Evolutionary conservation across 2,329 filamentous ascomycete species (phyloP).

Genomic region (Decorospora gaudefroyi): DNA sequence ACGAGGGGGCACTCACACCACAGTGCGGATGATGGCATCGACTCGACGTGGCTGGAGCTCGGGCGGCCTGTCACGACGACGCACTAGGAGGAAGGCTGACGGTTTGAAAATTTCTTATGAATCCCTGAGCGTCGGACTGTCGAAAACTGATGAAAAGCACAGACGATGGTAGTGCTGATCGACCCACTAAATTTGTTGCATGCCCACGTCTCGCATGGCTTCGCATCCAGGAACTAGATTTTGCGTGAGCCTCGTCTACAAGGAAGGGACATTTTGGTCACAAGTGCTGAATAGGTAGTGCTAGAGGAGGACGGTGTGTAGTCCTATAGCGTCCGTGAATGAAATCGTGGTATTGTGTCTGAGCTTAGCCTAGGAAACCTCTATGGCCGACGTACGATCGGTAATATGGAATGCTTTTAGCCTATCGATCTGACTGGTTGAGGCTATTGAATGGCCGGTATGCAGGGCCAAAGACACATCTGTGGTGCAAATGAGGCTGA

Average conservation of each 20-base stretch:
- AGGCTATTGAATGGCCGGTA: not conserved
- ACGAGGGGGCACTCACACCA: slow-evolving; percentile 24
- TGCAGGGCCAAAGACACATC: slow-evolving; percentile 6
- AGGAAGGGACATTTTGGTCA: too few relatives aligned
- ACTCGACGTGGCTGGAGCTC: slow-evolving; percentile 13
- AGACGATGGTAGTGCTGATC: slow-evolving; percentile 12
- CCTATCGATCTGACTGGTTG: slow-evolving; percentile 3
- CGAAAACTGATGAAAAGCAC: slow-evolving; percentile 18
- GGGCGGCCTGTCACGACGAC: slow-evolving; percentile 15
- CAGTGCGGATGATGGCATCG: slow-evolving; percentile 31
- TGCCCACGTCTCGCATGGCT: slow-evolving; percentile 3
- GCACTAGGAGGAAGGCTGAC: slow-evolving; percentile 14
- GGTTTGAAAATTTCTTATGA: slow-evolving; percentile 19
- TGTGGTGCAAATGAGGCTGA: slow-evolving; percentile 8
- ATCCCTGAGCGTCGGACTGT: slow-evolving; percentile 21
- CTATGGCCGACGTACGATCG: not conserved
- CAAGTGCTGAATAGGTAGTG: too few relatives aligned
- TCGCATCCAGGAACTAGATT: not conserved
- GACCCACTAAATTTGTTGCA: slow-evolving; percentile 18
- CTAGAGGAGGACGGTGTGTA: not conserved
- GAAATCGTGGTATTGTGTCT: not conserved
- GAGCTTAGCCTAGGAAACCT: not conserved
- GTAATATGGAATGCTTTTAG: not conserved
- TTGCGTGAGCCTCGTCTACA: too few relatives aligned
- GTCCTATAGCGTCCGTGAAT: not conserved